These are phyloP conservation scores for Boletus rubropictus DNA, from an alignment of 768 basidiomycete genomes.

Conservation along the genomic window DNA sequence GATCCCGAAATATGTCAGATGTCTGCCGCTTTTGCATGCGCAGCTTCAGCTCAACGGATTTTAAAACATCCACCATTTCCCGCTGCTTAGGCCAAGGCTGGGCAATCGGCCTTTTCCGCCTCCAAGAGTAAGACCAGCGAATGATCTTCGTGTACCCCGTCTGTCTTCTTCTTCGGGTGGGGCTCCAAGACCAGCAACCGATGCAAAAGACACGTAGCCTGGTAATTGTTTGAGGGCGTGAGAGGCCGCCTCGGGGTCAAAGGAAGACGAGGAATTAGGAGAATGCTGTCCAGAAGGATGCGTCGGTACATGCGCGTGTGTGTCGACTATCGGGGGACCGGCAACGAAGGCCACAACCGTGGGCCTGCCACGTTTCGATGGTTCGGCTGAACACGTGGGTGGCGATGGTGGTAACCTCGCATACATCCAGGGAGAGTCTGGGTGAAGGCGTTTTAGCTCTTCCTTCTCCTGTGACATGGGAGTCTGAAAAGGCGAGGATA, in stretches of 20 bases:
- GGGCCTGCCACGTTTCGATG: slow-evolving; percentile 21
- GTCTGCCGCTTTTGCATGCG: slow-evolving; percentile 2
- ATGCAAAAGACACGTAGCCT: slow-evolving; percentile 66
- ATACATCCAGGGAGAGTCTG: slow-evolving; percentile 26
- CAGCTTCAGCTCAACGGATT: not conserved
- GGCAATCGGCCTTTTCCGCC: slow-evolving; percentile 16
- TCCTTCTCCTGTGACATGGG: slow-evolving; percentile 17
- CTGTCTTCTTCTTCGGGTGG: slow-evolving; percentile 46
- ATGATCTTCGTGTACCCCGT: slow-evolving; percentile 21
- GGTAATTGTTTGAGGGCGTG: slow-evolving; percentile 49
- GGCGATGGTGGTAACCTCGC: slow-evolving; percentile 29
- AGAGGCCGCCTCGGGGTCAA: slow-evolving; percentile 61
- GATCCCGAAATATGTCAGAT: slow-evolving; percentile 7
- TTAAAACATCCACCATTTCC: slow-evolving; percentile 32
- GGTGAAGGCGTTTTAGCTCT: slow-evolving; percentile 5
- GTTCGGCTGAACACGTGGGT: slow-evolving; percentile 26
- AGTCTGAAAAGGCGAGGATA: slow-evolving; percentile 18
- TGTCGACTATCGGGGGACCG: slow-evolving; percentile 13
- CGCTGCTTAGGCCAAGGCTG: slow-evolving; percentile 25
- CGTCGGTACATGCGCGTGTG: slow-evolving; percentile 8
- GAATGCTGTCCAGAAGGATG: slow-evolving; percentile 13
- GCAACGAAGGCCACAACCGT: slow-evolving; percentile 22
- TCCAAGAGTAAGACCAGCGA: slow-evolving; percentile 12
- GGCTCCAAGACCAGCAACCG: slow-evolving; percentile 59
- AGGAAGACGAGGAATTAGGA: slow-evolving; percentile 32